Evolutionary conservation across 768 basidiomycete species (phyloP).

Genomic region (Mrakia gelida): DNA sequence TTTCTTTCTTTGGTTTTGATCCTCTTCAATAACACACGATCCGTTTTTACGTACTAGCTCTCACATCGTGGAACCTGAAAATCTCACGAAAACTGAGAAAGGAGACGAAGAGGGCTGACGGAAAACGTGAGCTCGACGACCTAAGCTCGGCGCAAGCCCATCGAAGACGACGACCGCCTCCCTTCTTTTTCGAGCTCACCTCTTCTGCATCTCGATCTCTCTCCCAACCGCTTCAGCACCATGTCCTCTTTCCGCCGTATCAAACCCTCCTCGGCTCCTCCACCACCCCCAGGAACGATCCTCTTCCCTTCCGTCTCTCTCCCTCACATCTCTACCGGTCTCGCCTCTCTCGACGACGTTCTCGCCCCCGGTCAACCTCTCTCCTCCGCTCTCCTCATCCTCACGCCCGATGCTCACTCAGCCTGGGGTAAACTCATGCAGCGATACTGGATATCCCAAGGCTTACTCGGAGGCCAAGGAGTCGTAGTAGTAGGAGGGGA

Average conservation of each 20-base stretch:
- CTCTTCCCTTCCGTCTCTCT: constrained; percentile 41
- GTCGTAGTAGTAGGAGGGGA: constrained; percentile 59
- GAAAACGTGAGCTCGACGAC: too few species aligned
- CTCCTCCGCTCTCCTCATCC: constrained; percentile 64
- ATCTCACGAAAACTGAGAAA: too few species aligned
- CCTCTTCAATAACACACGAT: too few species aligned
- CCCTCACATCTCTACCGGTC: constrained; percentile 64
- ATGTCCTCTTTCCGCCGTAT: constrained; percentile 43
- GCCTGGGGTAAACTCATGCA: constrained; percentile 78
- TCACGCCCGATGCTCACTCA: constrained; percentile 81
- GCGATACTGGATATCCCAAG: constrained; percentile 86
- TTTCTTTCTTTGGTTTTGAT: too few species aligned
- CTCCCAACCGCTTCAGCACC: background rate
- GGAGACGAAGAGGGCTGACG: too few species aligned
- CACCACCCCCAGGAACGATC: constrained; percentile 42
- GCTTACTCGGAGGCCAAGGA: constrained; percentile 65
- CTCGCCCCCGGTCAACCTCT: constrained; percentile 80
- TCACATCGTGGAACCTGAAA: too few species aligned
- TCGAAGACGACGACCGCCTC: too few species aligned
- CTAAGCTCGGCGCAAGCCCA: too few species aligned
- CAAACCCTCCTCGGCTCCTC: constrained; percentile 34
- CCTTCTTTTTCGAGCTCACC: background rate
- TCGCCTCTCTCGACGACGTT: constrained; percentile 90
- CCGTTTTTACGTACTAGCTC: too few species aligned
- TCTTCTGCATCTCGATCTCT: background rate